phyloP scores from a whole-genome alignment of 164 flowering plant species.

The Umbilicus rupestris region DNA sequence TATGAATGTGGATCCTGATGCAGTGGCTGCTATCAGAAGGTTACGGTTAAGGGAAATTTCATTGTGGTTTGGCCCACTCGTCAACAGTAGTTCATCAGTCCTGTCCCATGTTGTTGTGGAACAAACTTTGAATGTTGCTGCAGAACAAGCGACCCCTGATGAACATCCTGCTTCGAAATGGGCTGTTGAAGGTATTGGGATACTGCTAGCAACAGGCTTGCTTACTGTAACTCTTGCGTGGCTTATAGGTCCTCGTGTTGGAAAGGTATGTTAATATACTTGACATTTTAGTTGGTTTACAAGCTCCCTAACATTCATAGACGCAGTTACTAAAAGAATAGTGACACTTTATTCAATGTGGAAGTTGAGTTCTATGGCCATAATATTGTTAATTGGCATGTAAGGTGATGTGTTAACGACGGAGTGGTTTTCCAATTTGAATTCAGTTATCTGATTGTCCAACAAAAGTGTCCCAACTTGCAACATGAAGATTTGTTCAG shows the following conservation, averaged over 20 bases:
- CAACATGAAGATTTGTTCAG: no score
- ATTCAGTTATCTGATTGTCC: no score
- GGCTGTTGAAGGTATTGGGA: constrained; percentile 91
- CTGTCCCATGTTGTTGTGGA: constrained; percentile 42
- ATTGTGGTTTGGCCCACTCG: constrained; percentile 68
- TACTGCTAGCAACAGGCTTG: constrained; percentile 88
- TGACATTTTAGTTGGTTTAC: background rate
- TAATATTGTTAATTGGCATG: background rate
- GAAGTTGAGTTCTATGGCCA: constrained; percentile 5
- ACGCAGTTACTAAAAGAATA: background rate
- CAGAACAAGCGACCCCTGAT: constrained; percentile 31
- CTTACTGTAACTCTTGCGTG: constrained; percentile 94
- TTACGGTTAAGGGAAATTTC: constrained; percentile 86
- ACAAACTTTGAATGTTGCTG: constrained; percentile 31
- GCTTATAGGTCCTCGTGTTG: constrained; percentile 95
- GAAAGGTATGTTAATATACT: constrained; percentile 47
- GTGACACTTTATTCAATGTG: background rate
- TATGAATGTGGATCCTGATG: constrained; percentile 80
- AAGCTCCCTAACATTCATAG: background rate
- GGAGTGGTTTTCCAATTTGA: no score
- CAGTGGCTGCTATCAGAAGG: constrained; percentile 79
- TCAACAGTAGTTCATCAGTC: constrained; percentile 21
- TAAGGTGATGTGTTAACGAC: no score
- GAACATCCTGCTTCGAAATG: constrained; percentile 79
- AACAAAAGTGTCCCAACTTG: no score